Base-by-base conservation (phyloP, 495 filamentous ascomycete genomes). In the Trichoderma virens region DNA sequence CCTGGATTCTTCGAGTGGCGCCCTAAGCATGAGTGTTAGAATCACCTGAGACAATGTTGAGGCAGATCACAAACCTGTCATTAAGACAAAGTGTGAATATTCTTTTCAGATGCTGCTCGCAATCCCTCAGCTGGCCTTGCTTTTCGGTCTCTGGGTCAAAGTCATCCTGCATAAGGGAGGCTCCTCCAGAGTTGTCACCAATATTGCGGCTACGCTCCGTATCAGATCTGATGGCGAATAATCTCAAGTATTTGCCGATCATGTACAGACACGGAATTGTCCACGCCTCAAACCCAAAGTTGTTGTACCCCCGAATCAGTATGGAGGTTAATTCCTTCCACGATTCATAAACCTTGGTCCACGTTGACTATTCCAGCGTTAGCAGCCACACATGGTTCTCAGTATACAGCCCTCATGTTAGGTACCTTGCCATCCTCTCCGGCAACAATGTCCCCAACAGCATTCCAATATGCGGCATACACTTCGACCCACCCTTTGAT, bases 151-250 rank as follows among this genome's bases (percentile, higher is more conserved):
- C 86, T 1, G 82, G 82, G 63, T 89, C 83, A 31, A 91, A 81
- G 74, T 96, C 91, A 68, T 96, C 91, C 70, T 89, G 85, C 51
- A 92, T 83, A 14, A 78, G 82, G 8, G 72, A 27, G 51, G 51
- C 51, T 56, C 51, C 51, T 25, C 72, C 31, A 72, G 74, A 5
- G 76, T 75, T 18, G 70, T 70, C 43, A 71, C 75, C 70, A 41
- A 75, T 79, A 41, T 74, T 73, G 13, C 72, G 79, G 61, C 81
- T 82, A 5, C 78, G 73, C 68, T 85, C 83, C 60, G 82, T 81
- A 70, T 98, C 94, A 38, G 95, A 92, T 69, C 88, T 88, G 73
- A 95, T 91, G 35, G 94, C 94, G 73, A 96, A 96, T 14, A 85
- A 74, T 39, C 95, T 82, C 64, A 98, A 74, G 70, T 95, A 89